Evolutionary conservation across 2,329 filamentous ascomycete genomes (phyloP).

Genomic region (Pseudogymnoascus sp.): DNA sequence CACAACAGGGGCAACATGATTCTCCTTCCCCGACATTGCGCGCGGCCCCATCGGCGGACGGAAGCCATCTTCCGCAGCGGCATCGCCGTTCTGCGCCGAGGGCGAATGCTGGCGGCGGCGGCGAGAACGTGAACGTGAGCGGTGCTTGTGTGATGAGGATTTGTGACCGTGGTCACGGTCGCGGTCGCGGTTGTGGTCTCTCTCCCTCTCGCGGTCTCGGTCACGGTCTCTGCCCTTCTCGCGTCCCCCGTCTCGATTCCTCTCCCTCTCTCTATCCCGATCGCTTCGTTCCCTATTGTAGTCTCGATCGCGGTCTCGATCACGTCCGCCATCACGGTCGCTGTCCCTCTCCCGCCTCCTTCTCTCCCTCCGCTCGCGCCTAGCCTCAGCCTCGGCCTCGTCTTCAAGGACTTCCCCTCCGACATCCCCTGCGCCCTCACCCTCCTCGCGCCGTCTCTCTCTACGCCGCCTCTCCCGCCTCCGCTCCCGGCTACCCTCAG

Average conservation of each 20-base stretch:
- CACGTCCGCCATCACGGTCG: conserved; percentile 36
- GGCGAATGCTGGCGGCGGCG: not conserved
- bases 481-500: conserved; percentile 17
- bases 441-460: conserved; percentile 26
- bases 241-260: conserved; percentile 35
- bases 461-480: conserved; percentile 21
- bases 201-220: conserved; percentile 29
- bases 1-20: not conserved
- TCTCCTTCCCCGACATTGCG: not conserved
- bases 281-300: conserved; percentile 41
- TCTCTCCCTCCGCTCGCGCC: conserved; percentile 47
- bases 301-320: conserved; percentile 33
- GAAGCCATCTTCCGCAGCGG: conserved; percentile 20
- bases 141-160: conserved; percentile 13
- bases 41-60: conserved; percentile 32
- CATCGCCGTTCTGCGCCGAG: not conserved
- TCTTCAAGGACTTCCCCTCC: conserved; percentile 21
- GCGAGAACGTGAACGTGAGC: conserved; percentile 5
- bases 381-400: conserved; percentile 31
- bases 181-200: conserved; percentile 19
- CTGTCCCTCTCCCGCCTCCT: conserved; percentile 35
- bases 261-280: conserved; percentile 31
- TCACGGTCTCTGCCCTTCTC: conserved; percentile 35
- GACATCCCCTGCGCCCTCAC: conserved; percentile 24
- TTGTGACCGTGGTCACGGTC: conserved; percentile 34